Conservation (phyloP, 1,284 basidiomycete genomes). For the Mycosarcoma maydis region DNA sequence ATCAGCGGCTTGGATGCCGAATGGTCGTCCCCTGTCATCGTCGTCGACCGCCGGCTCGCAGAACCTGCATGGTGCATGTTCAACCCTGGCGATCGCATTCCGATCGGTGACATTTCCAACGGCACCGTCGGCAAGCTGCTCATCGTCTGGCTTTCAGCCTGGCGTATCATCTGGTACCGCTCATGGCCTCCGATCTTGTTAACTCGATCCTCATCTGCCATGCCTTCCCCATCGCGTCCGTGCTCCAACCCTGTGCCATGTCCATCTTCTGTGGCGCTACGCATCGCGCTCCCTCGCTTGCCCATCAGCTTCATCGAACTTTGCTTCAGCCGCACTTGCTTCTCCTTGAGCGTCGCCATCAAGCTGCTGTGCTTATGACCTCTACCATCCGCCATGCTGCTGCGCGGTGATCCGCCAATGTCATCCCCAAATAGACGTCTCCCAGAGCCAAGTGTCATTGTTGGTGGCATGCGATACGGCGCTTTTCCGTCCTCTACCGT, state of each 20-base stretch:
- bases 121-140: neutral
- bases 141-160: neutral
- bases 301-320: constrained; percentile 31
- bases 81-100: neutral
- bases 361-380: constrained; percentile 12
- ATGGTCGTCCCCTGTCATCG: constrained; percentile 6
- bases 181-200: constrained; percentile 1
- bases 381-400: neutral
- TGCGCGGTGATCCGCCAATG: constrained; percentile 21
- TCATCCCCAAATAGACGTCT: neutral
- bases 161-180: neutral
- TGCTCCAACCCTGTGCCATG: neutral
- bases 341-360: constrained; percentile 41
- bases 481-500: neutral
- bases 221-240: neutral
- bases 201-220: neutral
- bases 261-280: neutral
- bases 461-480: neutral
- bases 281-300: constrained; percentile 6
- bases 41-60: constrained; percentile 9
- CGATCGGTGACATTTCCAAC: neutral
- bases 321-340: constrained; percentile 32
- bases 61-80: neutral
- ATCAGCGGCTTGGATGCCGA: constrained; percentile 30
- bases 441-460: neutral